Evolutionary conservation across 1,284 basidiomycete species (phyloP).

Genomic region (Phellopilus nigrolimitatus): DNA sequence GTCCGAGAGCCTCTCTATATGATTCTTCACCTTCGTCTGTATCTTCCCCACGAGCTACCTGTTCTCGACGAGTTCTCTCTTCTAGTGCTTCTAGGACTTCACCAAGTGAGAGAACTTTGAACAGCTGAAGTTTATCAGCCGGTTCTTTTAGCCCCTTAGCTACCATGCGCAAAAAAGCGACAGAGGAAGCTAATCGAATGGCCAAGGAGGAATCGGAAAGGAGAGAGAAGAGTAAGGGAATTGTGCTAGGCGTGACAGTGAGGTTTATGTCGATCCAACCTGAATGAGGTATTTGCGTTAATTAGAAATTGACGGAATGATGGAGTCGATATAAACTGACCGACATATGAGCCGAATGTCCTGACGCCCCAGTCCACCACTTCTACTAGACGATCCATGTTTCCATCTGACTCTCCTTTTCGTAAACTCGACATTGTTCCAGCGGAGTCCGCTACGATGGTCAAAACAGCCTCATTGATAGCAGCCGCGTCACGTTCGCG

Average conservation of each 20-base stretch:
- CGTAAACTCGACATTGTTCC: constrained; percentile 53
- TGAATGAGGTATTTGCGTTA: constrained; percentile 29
- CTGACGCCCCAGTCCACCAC: constrained; percentile 86
- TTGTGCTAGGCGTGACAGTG: constrained; percentile 87
- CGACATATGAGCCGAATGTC: constrained; percentile 91
- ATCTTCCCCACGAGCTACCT: constrained; percentile 58
- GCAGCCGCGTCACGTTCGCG: constrained; percentile 82
- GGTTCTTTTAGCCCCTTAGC: constrained; percentile 93
- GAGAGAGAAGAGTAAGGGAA: constrained; percentile 82
- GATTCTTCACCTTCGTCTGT: constrained; percentile 78
- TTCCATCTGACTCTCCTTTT: constrained; percentile 40
- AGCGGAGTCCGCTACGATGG: constrained; percentile 74
- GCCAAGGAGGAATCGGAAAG: constrained; percentile 77
- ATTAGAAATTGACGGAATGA: background rate
- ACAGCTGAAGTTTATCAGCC: constrained; percentile 84
- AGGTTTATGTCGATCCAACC: constrained; percentile 99
- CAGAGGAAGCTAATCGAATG: constrained; percentile 81
- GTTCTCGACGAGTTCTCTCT: constrained; percentile 66
- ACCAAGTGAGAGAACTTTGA: constrained; percentile 85
- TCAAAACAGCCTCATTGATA: constrained; percentile 86
- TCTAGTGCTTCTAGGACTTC: constrained; percentile 79
- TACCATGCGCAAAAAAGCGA: constrained; percentile 78
- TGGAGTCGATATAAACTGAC: constrained; percentile 46
- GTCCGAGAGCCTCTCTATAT: constrained; percentile 87
- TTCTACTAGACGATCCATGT: constrained; percentile 62